These are phyloP conservation scores for Acidiella bohemica DNA, from an alignment of 495 filamentous ascomycete genomes.

Conservation along the genomic window DNA sequence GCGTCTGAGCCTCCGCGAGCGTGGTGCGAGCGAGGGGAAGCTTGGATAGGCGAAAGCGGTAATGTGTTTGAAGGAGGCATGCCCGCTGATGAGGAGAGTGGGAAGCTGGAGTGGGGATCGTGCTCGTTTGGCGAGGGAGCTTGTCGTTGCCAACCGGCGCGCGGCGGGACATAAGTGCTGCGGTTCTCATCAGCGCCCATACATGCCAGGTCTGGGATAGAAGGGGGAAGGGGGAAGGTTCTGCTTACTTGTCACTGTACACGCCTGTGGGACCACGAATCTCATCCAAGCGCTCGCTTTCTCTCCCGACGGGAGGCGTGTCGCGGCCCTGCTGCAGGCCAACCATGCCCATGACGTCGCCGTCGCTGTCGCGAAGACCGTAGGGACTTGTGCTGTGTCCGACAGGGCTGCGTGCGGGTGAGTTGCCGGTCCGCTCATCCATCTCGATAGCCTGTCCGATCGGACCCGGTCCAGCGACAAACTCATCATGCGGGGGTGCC, in stretches of 20 bases:
- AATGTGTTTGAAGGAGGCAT: slow-evolving; percentile 24
- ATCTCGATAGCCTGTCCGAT: slow-evolving; percentile 76
- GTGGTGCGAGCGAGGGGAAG: slow-evolving; percentile 23
- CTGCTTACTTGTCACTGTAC: slow-evolving; percentile 69
- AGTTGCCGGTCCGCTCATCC: slow-evolving; percentile 51
- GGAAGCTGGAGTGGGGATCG: slow-evolving; percentile 7
- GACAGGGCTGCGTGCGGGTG: slow-evolving; percentile 23
- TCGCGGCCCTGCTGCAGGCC: slow-evolving; percentile 45
- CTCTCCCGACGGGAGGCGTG: not conserved
- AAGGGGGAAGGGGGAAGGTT: too few species aligned
- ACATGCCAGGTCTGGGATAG: slow-evolving; percentile 2
- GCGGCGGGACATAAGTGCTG: slow-evolving; percentile 37
- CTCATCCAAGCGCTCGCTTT: slow-evolving; percentile 4
- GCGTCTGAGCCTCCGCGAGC: slow-evolving; percentile 36
- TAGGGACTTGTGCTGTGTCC: slow-evolving; percentile 8
- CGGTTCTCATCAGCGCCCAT: not conserved
- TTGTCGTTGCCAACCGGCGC: slow-evolving; percentile 27
- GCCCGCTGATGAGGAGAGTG: slow-evolving; percentile 18
- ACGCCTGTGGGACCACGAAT: slow-evolving; percentile 38
- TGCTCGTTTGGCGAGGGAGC: not conserved
- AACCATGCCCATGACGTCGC: slow-evolving; percentile 53
- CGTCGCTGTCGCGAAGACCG: slow-evolving; percentile 49
- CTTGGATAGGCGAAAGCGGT: slow-evolving; percentile 22
- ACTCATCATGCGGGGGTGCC: slow-evolving; percentile 11
- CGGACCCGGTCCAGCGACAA: slow-evolving; percentile 20